phyloP scores from a whole-genome alignment of 2,329 filamentous ascomycete genomes.

The Sclerotinia glacialis region DNA sequence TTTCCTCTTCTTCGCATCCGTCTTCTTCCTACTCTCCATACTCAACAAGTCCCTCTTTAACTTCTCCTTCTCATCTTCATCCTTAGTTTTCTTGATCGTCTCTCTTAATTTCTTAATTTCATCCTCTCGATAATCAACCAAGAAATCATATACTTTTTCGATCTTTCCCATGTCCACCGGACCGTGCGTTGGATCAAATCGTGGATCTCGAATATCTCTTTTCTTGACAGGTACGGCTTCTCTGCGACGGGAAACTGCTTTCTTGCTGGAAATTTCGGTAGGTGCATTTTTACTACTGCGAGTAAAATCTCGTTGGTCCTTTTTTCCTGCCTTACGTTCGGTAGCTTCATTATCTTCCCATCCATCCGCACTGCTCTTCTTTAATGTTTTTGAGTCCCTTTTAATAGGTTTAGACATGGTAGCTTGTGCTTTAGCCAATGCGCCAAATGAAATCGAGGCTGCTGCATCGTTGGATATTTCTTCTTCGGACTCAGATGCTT shows the following conservation, averaged over 20 bases:
- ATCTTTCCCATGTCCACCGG: conserved; percentile 56
- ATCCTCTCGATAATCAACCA: conserved; percentile 79
- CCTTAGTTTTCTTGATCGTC: conserved; percentile 67
- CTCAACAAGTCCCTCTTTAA: conserved; percentile 72
- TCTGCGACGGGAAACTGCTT: conserved; percentile 76
- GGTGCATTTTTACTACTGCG: conserved; percentile 86
- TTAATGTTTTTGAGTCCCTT: conserved; percentile 37
- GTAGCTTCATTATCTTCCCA: conserved; percentile 43
- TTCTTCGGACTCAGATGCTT: conserved; percentile 27
- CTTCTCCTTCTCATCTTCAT: conserved; percentile 60
- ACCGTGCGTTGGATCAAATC: conserved; percentile 71
- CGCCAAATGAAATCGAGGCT: conserved; percentile 76
- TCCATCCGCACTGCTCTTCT: conserved; percentile 41
- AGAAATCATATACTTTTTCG: conserved; percentile 77
- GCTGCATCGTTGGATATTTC: conserved; percentile 41
- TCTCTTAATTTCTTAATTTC: conserved; percentile 75
- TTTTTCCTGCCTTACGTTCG: conserved; percentile 43
- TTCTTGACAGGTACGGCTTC: conserved; percentile 65
- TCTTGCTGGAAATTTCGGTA: conserved; percentile 75
- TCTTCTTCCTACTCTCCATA: conserved; percentile 75
- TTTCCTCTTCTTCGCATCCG: conserved; percentile 66
- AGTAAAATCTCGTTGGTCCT: conserved; percentile 44
- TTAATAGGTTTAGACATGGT: conserved; percentile 48
- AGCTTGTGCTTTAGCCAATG: conserved; percentile 82
- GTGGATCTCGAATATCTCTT: conserved; percentile 69